Percentiles rank a stretch among this genome's conserved stretches.
These are phyloP conservation scores for Wallacemonas rigidus DNA, from an alignment of 208 protist species.

Conservation along the genomic window DNA sequence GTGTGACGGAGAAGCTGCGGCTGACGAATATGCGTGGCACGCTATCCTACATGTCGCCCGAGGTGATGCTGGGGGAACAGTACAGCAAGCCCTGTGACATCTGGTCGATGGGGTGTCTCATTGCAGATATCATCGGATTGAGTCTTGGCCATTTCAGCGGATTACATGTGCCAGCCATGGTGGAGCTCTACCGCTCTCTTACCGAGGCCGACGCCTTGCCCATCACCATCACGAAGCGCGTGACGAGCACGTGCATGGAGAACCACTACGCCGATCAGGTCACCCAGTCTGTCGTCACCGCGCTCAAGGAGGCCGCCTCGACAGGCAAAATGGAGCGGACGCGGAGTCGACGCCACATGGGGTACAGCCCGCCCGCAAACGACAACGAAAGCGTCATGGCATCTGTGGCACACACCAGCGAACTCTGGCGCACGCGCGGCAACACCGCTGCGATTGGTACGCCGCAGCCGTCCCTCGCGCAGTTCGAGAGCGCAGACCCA, in stretches of 20 bases:
- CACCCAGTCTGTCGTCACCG: constrained; percentile 33
- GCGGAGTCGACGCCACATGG: background rate
- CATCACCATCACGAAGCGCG: constrained; percentile 52
- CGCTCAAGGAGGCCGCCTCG: constrained; percentile 42
- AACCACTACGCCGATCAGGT: constrained; percentile 32
- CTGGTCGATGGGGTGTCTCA: constrained; percentile 81
- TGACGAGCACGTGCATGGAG: constrained; percentile 30
- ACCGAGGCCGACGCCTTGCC: constrained; percentile 45
- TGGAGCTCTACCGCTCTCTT: constrained; percentile 65
- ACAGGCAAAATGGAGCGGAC: constrained; percentile 32
- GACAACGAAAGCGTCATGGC: background rate
- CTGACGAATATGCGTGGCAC: constrained; percentile 83
- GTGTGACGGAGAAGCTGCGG: constrained; percentile 38
- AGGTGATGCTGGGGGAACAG: constrained; percentile 80
- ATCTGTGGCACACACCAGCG: background rate
- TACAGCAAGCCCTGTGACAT: constrained; percentile 84
- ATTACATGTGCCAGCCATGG: constrained; percentile 65
- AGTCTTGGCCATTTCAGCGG: constrained; percentile 70
- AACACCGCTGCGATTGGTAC: too few relatives aligned
- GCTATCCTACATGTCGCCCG: constrained; percentile 82
- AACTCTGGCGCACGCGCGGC: too few relatives aligned
- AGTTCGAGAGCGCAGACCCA: constrained; percentile 9
- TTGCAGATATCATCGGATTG: constrained; percentile 78
- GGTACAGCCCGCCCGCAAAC: background rate
- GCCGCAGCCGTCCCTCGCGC: constrained; percentile 3